Evolutionary conservation across 805 yeast genomes (phyloP).

Genomic region (Suhomyces sp.): DNA sequence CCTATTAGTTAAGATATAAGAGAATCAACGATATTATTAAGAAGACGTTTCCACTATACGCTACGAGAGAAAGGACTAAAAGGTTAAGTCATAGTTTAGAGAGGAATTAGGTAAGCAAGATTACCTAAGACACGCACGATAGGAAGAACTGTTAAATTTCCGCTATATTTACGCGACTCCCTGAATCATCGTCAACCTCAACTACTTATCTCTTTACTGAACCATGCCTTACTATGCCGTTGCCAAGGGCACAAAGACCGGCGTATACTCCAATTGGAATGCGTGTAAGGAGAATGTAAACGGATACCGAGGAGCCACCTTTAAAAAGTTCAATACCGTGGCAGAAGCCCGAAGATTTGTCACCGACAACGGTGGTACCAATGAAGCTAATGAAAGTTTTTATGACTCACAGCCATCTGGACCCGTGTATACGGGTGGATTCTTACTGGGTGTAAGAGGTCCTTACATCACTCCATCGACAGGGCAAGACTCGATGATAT

Average conservation of each 20-base stretch:
- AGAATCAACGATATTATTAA: no score
- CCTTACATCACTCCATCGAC: not conserved
- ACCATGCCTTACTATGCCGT: slow-evolving; percentile 40
- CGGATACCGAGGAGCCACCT: slow-evolving; percentile 58
- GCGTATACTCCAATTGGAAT: slow-evolving; percentile 62
- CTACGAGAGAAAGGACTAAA: no score
- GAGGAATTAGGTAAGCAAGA: no score
- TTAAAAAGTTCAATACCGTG: slow-evolving; percentile 50
- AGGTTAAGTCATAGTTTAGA: no score
- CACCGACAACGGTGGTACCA: not conserved
- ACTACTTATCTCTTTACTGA: no score
- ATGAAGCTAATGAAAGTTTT: not conserved
- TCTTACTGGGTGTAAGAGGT: not conserved
- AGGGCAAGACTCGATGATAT: not conserved
- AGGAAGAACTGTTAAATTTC: no score
- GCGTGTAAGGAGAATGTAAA: slow-evolving; percentile 51
- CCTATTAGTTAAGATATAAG: no score
- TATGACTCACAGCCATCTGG: not conserved
- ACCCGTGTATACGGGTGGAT: not conserved
- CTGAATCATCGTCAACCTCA: no score
- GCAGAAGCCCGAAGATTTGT: slow-evolving; percentile 43
- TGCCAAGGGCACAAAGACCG: slow-evolving; percentile 39
- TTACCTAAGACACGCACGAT: no score
- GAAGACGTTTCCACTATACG: no score
- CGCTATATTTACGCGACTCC: no score